A percentile compares a stretch with the other conserved stretches of the same genome.
Conservation (phyloP, 257 asterid species). For the Linderniella brevidens region DNA sequence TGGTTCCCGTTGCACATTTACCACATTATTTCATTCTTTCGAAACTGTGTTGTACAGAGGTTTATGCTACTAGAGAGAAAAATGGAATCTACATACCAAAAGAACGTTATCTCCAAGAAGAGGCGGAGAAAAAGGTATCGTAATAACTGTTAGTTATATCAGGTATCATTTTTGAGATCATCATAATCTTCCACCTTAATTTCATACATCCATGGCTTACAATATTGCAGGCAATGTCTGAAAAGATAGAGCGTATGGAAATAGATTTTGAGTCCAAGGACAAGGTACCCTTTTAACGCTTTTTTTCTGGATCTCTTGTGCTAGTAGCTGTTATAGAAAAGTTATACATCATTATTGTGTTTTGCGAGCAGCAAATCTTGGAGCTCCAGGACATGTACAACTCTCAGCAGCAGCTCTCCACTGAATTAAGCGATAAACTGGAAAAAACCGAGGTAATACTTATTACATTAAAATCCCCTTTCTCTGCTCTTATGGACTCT, state of each 20-base stretch:
- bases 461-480: background rate
- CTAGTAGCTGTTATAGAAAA: background rate
- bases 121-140: slow-evolving; percentile 93
- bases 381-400: slow-evolving; percentile 72
- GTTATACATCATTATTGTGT: slow-evolving; percentile 4
- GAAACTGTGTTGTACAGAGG: slow-evolving; percentile 29
- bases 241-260: slow-evolving; percentile 91
- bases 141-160: background rate
- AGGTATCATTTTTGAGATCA: too few species aligned
- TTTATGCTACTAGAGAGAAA: slow-evolving; percentile 96
- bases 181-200: background rate
- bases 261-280: slow-evolving; percentile 80
- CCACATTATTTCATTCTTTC: too few species aligned
- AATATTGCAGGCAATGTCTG: slow-evolving; percentile 69
- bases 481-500: slow-evolving; percentile 15
- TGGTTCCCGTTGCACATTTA: too few species aligned
- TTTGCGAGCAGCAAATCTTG: slow-evolving; percentile 48
- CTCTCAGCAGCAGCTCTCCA: slow-evolving; percentile 68
- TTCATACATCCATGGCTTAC: background rate
- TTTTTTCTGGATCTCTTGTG: slow-evolving; percentile 5
- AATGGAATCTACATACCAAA: slow-evolving; percentile 93
- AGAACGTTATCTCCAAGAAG: slow-evolving; percentile 94
- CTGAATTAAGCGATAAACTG: slow-evolving; percentile 63
- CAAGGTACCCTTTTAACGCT: slow-evolving; percentile 39
- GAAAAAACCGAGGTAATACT: slow-evolving; percentile 66